Percentiles rank a stretch among this genome's conserved stretches.
These are phyloP conservation scores for Quercus bicolor DNA, from an alignment of 306 rosid genomes.

Conservation along the genomic window DNA sequence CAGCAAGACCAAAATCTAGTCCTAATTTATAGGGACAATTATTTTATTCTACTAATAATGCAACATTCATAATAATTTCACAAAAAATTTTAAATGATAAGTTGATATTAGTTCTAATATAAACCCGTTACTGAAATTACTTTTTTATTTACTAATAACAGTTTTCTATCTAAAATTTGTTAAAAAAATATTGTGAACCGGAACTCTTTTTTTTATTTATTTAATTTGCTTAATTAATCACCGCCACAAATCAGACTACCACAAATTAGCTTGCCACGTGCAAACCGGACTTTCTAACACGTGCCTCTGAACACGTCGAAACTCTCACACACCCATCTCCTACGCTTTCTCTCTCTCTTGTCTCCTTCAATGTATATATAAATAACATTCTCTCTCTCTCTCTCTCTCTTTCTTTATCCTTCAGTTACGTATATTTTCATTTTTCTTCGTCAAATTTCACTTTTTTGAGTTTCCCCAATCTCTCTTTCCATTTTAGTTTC, in stretches of 20 bases:
- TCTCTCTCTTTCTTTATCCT: background rate
- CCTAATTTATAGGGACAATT: too few species aligned
- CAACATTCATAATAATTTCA: too few species aligned
- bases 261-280: conserved; percentile 29
- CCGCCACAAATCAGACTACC: background rate
- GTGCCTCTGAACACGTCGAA: conserved; percentile 29
- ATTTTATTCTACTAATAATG: too few species aligned
- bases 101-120: fast-evolving
- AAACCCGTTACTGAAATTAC: fast-evolving
- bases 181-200: fast-evolving
- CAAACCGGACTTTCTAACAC: conserved; percentile 14
- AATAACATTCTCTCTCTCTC: background rate
- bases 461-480: background rate
- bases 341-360: background rate
- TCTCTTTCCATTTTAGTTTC: conserved; percentile 13
- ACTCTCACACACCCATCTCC: conserved; percentile 12
- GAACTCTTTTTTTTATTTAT: fast-evolving
- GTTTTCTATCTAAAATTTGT: too few species aligned
- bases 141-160: fast-evolving
- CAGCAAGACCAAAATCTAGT: too few species aligned
- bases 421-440: background rate
- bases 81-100: fast-evolving
- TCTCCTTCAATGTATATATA: background rate
- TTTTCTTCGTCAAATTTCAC: background rate
- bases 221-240: background rate